Percentiles rank a stretch among this genome's conserved stretches.
Conservation (phyloP, 805 yeast species). For the Hyphopichia homilentoma region DNA sequence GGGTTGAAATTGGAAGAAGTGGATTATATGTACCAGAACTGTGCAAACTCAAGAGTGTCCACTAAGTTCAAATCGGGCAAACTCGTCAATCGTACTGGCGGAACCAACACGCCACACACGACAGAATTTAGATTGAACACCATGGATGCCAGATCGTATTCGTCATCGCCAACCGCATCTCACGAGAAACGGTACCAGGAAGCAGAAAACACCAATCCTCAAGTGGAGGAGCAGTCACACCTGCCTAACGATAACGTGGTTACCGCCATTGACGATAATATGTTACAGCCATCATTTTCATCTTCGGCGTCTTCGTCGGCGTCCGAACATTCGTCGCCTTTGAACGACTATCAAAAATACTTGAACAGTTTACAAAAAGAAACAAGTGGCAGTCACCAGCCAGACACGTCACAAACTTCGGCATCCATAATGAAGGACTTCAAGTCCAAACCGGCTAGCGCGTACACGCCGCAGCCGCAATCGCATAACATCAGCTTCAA, state of each 20-base stretch:
- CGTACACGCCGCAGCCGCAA: background rate
- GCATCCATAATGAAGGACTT: constrained; percentile 7
- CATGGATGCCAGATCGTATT: no score
- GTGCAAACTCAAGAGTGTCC: constrained; percentile 54
- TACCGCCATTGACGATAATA: background rate
- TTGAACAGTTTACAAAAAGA: constrained; percentile 11
- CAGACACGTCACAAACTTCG: constrained; percentile 15
- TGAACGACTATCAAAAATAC: constrained; percentile 17
- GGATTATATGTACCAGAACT: constrained; percentile 65
- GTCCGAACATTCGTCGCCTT: constrained; percentile 2
- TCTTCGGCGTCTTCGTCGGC: background rate
- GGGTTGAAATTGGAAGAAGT: constrained; percentile 80
- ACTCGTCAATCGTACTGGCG: background rate
- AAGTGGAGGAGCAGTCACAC: background rate
- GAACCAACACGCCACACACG: background rate
- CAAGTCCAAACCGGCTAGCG: background rate
- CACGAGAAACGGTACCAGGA: background rate
- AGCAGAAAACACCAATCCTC: no score
- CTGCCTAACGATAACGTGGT: background rate
- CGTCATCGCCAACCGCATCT: no score
- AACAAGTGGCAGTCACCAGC: constrained; percentile 4
- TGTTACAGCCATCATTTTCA: constrained; percentile 1
- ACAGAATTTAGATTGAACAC: background rate
- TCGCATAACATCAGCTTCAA: constrained; percentile 4
- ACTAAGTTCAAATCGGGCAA: constrained; percentile 38